Conservation (phyloP, 2,329 filamentous ascomycete genomes). For the Ambrosiella xylebori region DNA sequence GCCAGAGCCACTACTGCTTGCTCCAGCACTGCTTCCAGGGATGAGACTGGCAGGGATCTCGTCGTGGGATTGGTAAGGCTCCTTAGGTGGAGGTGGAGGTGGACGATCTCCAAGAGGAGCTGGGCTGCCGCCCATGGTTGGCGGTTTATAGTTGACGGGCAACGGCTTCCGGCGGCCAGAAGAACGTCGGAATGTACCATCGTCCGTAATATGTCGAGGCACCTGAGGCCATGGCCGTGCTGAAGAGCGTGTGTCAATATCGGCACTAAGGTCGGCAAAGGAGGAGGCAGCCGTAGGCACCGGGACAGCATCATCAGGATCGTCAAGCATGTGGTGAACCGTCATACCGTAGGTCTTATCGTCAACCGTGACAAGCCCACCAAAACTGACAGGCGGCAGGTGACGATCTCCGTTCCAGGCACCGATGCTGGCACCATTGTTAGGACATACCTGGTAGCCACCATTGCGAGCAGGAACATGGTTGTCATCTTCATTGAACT, state of each 20-base stretch:
- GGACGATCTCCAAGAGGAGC: background rate
- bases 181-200: constrained; percentile 2
- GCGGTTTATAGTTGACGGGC: background rate
- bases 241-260: constrained; percentile 2
- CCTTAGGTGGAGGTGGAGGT: constrained; percentile 1
- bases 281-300: constrained; percentile 13
- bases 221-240: background rate
- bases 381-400: constrained; percentile 77
- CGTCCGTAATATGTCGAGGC: background rate
- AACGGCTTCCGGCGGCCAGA: constrained; percentile 8
- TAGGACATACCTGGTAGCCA: constrained; percentile 59
- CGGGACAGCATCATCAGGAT: constrained; percentile 26
- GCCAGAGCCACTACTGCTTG: background rate
- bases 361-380: constrained; percentile 73
- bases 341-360: constrained; percentile 82
- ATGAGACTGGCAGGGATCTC: background rate
- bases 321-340: constrained; percentile 89
- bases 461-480: constrained; percentile 40
- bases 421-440: constrained; percentile 82
- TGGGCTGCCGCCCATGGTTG: background rate
- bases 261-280: background rate
- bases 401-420: constrained; percentile 76
- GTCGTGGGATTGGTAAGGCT: background rate
- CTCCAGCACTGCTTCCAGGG: background rate
- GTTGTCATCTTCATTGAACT: constrained; percentile 17